Evolutionary conservation across 2,329 filamentous ascomycete species (phyloP).

Genomic region (Cyphellophora attinorum): DNA sequence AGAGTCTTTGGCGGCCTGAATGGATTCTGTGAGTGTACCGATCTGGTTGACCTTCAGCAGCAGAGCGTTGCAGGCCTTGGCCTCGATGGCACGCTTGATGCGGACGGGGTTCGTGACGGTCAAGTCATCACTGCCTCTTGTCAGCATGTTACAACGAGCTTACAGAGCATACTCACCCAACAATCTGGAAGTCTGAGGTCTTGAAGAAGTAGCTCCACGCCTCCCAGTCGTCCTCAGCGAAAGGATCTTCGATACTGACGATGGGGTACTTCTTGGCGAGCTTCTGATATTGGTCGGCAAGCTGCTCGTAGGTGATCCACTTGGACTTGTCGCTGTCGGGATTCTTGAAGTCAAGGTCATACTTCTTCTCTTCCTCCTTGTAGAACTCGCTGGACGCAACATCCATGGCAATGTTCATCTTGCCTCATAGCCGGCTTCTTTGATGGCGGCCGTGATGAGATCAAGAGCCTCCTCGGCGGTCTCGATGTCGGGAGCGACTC

Average conservation of each 20-base stretch:
- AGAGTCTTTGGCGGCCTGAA: conserved; percentile 98
- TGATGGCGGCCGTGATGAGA: conserved; percentile 89
- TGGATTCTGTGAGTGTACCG: conserved; percentile 95
- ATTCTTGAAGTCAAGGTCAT: conserved; percentile 99
- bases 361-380: conserved; percentile 96
- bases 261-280: conserved; percentile 95
- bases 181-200: conserved; percentile 96
- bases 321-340: conserved; percentile 89
- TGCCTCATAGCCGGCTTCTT: conserved; percentile 87
- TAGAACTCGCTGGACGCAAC: conserved; percentile 99
- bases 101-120: conserved; percentile 97
- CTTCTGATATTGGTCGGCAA: conserved; percentile 81
- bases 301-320: conserved; percentile 98
- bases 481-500: conserved; percentile 98
- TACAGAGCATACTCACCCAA: conserved; percentile 41
- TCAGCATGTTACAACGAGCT: background rate
- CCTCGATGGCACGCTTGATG: conserved; percentile 99
- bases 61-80: conserved; percentile 96
- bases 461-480: conserved; percentile 92
- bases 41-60: conserved; percentile 99
- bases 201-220: conserved; percentile 99
- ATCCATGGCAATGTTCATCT: conserved; percentile 98
- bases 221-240: conserved; percentile 99
- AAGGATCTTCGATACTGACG: conserved; percentile 97
- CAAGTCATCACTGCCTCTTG: conserved; percentile 68